Conservation (phyloP, 2,329 filamentous ascomycete genomes). For the Oidium heveae region DNA sequence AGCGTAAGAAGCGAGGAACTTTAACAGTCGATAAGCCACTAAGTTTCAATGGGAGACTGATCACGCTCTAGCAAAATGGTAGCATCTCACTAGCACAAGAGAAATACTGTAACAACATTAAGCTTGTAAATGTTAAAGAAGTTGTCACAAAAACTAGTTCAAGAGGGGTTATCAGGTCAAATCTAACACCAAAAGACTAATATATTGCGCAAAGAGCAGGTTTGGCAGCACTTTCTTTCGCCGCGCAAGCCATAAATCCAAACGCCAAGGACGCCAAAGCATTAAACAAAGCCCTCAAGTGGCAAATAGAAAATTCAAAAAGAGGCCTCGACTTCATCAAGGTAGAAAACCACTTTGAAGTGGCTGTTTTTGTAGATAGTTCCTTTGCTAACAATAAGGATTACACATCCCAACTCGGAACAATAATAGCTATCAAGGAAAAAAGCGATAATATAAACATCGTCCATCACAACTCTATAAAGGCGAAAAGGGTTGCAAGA, state of each 20-base stretch:
- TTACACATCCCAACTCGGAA: not conserved
- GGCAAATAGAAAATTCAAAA: not conserved
- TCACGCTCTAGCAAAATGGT: not conserved
- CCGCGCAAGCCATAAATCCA: not conserved
- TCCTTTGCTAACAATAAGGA: slow-evolving; percentile 1
- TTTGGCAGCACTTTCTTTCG: not conserved
- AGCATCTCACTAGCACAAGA: not conserved
- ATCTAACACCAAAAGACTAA: slow-evolving; percentile 1
- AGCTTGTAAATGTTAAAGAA: not conserved
- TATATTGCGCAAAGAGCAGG: slow-evolving; percentile 2
- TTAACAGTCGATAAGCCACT: not conserved
- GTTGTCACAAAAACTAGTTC: not conserved
- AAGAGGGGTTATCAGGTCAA: not conserved
- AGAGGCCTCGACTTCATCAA: not conserved
- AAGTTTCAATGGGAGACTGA: not conserved
- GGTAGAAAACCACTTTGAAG: not conserved
- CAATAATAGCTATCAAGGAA: not conserved
- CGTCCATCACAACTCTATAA: not conserved
- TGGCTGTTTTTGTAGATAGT: not conserved
- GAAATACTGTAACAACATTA: not conserved
- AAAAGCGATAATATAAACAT: not conserved
- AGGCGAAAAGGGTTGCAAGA: not conserved
- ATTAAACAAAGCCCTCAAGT: not conserved
- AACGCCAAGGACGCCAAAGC: not conserved
- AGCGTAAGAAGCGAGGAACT: not conserved